Evolutionary conservation across 1,284 basidiomycete genomes (phyloP).

Genomic region (Volvariella surrecta): DNA sequence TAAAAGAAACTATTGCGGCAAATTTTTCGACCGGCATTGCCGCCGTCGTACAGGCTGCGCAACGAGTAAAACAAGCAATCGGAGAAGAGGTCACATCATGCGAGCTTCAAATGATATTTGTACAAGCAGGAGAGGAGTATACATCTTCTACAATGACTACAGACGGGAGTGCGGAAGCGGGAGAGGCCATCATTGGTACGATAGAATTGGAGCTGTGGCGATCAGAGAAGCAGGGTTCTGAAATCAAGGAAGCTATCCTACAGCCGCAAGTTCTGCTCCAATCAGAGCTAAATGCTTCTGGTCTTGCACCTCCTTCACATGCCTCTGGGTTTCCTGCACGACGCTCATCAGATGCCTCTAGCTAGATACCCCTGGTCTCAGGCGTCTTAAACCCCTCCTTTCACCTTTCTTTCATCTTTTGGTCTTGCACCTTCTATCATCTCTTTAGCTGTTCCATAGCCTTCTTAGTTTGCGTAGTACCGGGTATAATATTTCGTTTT

Average conservation of each 20-base stretch:
- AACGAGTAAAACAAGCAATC: slow-evolving; percentile 13
- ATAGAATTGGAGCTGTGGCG: background rate
- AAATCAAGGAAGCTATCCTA: background rate
- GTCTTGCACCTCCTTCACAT: background rate
- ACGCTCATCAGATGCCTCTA: no score
- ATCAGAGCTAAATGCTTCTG: background rate
- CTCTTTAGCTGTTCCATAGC: no score
- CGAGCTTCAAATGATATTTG: slow-evolving; percentile 1
- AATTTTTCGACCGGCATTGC: no score
- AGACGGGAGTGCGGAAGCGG: background rate
- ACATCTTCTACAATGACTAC: slow-evolving; percentile 1
- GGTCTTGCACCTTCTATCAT: no score
- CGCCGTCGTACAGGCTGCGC: background rate
- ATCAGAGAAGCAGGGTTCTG: background rate
- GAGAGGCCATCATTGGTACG: background rate
- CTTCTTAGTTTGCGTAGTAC: no score
- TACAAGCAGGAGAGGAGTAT: background rate
- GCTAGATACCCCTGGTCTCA: no score
- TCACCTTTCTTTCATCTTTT: background rate
- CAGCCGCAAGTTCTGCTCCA: background rate
- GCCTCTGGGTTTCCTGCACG: no score
- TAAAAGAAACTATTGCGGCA: no score
- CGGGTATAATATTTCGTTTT: no score
- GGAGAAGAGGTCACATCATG: slow-evolving; percentile 7
- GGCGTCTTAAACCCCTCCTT: no score